phyloP scores from a whole-genome alignment of 2,329 filamentous ascomycete genomes.

The Fusarium brevicatenulatum region DNA sequence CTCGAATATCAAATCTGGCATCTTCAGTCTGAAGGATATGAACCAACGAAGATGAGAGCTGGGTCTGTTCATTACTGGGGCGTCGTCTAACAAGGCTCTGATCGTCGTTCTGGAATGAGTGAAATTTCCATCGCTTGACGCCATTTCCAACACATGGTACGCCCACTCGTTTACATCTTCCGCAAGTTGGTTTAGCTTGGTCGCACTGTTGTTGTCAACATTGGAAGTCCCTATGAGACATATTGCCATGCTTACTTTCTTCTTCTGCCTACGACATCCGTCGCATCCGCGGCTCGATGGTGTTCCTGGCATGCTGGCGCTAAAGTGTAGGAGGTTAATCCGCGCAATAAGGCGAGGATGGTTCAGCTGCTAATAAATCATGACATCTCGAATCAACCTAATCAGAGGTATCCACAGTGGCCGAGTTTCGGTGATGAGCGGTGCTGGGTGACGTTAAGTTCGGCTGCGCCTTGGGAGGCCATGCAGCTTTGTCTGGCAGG shows the following conservation, averaged over 20 bases:
- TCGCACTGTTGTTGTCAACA: slow-evolving; percentile 15
- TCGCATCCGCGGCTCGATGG: slow-evolving; percentile 30
- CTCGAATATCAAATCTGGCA: slow-evolving; percentile 34
- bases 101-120: neutral
- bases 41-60: slow-evolving; percentile 22
- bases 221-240: neutral
- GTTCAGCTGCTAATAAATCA: neutral
- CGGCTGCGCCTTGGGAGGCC: neutral
- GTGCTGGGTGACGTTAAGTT: neutral
- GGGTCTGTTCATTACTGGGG: slow-evolving; percentile 28
- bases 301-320: slow-evolving; percentile 23
- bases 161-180: slow-evolving; percentile 31
- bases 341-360: neutral
- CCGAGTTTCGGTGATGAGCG: neutral
- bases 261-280: slow-evolving; percentile 34
- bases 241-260: slow-evolving; percentile 16
- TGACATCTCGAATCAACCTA: neutral
- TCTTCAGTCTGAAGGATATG: slow-evolving; percentile 35
- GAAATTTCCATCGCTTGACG: slow-evolving; percentile 36
- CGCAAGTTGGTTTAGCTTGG: slow-evolving; percentile 26
- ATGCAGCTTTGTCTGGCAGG: neutral
- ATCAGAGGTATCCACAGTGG: neutral
- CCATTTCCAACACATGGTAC: slow-evolving; percentile 34
- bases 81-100: neutral
- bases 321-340: neutral